Evolutionary conservation across 345 rosid species (phyloP).

Genomic region (Ceriops zippeliana): DNA sequence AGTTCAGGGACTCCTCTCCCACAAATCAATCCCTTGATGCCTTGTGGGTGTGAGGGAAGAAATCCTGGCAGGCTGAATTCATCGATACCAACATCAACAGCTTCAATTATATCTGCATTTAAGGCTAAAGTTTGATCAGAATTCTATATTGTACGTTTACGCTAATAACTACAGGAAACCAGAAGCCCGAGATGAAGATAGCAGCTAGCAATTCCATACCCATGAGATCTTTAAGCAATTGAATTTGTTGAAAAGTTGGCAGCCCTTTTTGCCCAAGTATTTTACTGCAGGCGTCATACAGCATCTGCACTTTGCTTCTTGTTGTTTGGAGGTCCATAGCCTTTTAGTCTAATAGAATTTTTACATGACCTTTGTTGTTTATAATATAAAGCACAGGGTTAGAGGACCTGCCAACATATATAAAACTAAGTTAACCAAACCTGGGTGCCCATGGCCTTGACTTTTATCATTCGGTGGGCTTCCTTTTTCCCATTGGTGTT

Average conservation of each 20-base stretch:
- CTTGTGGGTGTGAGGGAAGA: slow-evolving; percentile 17
- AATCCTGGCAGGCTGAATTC: slow-evolving; percentile 21
- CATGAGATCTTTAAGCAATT: slow-evolving; percentile 32
- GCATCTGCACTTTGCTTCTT: slow-evolving; percentile 34
- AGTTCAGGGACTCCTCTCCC: slow-evolving; percentile 32
- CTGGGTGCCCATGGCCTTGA: no score
- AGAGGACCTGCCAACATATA: no score
- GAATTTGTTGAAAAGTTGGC: slow-evolving; percentile 37
- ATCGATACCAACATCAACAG: slow-evolving; percentile 42
- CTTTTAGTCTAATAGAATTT: background rate
- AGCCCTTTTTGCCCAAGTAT: slow-evolving; percentile 27
- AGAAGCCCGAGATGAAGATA: no score
- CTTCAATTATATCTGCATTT: slow-evolving; percentile 33
- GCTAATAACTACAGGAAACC: no score
- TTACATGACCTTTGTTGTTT: background rate
- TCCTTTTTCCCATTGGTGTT: no score
- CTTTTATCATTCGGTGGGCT: no score
- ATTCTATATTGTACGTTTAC: no score
- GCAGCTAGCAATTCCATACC: slow-evolving; percentile 16
- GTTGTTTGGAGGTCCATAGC: background rate
- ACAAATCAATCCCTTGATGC: slow-evolving; percentile 17
- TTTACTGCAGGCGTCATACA: slow-evolving; percentile 32
- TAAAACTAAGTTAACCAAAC: no score
- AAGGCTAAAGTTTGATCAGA: background rate
- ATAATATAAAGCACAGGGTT: no score